These are phyloP conservation scores for Digitaria exilis DNA, from an alignment of 202 grass and related monocot species.

Conservation along the genomic window DNA sequence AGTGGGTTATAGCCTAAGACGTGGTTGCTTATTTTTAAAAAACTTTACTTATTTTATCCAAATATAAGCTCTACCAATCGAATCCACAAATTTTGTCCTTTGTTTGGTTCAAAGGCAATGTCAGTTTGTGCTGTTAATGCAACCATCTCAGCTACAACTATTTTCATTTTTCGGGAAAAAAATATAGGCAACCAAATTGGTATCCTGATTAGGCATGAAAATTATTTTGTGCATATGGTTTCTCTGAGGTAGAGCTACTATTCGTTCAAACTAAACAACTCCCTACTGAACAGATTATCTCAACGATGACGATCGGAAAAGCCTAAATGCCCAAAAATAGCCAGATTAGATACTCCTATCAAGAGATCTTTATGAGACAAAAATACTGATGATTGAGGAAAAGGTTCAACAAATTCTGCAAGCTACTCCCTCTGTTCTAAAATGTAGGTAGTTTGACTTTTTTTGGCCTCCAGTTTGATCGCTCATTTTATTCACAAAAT, in stretches of 20 bases:
- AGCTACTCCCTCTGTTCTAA: too few relatives aligned
- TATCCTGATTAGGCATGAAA: not conserved
- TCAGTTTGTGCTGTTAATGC: not conserved
- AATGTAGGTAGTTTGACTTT: too few relatives aligned
- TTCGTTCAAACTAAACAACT: not conserved
- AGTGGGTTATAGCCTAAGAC: too few relatives aligned
- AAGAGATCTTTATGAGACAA: slow-evolving; percentile 31
- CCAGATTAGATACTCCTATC: not conserved
- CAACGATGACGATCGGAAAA: not conserved
- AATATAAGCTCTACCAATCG: not conserved
- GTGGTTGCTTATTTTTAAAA: too few relatives aligned
- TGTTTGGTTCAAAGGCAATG: not conserved
- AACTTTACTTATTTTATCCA: too few relatives aligned
- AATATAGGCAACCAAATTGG: not conserved
- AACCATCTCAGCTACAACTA: not conserved
- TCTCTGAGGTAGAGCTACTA: not conserved
- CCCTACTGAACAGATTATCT: not conserved
- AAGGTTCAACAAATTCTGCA: not conserved
- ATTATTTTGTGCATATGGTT: not conserved
- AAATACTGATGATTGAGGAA: slow-evolving; percentile 12
- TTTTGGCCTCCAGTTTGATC: too few relatives aligned
- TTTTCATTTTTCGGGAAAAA: not conserved
- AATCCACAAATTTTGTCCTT: not conserved
- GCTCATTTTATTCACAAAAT: too few relatives aligned
- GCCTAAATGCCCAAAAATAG: not conserved